A percentile compares a stretch with the other conserved stretches of the same genome.
Conservation (phyloP, 148 eudicot species). For the Chenopodium formosanum region DNA sequence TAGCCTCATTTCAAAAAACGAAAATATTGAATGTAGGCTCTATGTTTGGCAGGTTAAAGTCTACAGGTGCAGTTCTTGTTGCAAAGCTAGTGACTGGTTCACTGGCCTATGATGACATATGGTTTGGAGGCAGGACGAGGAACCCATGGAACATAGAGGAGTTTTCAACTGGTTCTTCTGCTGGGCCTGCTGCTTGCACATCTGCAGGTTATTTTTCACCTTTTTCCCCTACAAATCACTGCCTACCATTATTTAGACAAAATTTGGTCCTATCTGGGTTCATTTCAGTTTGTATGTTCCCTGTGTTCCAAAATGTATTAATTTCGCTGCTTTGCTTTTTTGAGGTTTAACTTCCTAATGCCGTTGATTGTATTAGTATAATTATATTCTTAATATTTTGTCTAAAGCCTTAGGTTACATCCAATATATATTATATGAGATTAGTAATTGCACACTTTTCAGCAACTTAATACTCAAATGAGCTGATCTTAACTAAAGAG, state of each 20-base stretch:
- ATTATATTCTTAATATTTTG: neutral
- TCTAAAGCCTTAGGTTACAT: neutral
- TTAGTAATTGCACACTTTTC: neutral
- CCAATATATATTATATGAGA: too few species aligned
- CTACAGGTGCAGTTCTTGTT: constrained; percentile 87
- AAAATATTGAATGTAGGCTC: too few species aligned
- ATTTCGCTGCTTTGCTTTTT: neutral
- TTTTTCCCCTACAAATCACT: neutral
- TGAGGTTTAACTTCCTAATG: neutral
- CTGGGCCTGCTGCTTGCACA: constrained; percentile 91
- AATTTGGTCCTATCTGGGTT: neutral
- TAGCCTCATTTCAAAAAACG: neutral
- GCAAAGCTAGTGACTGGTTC: constrained; percentile 87
- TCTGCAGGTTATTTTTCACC: constrained; percentile 60
- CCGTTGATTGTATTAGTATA: neutral
- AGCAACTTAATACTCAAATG: neutral
- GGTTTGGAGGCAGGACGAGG: constrained; percentile 95
- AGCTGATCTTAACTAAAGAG: too few species aligned
- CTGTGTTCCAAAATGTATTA: neutral
- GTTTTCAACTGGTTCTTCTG: constrained; percentile 83
- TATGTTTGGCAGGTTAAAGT: constrained; percentile 53
- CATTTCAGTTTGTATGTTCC: neutral
- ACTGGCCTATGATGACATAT: constrained; percentile 82
- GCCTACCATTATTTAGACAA: neutral
- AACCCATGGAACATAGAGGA: constrained; percentile 98